These are phyloP conservation scores for Mrakia gelida DNA, from an alignment of 768 basidiomycete genomes.

Conservation along the genomic window DNA sequence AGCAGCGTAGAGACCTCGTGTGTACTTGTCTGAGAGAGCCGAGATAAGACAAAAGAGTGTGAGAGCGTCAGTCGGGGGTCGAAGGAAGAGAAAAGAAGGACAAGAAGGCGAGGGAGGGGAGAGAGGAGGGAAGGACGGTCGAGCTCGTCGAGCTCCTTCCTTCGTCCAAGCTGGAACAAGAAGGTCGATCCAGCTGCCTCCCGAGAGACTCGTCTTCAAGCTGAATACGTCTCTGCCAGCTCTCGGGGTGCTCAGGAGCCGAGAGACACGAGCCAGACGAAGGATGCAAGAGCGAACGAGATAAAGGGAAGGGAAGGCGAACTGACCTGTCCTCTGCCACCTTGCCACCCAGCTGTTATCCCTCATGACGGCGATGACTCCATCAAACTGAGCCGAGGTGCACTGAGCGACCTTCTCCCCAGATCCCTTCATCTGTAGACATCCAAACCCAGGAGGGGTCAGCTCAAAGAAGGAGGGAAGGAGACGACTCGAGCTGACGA, in stretches of 20 bases:
- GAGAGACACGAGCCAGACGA: background rate
- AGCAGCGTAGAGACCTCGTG: constrained; percentile 87
- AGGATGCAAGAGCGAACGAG: constrained; percentile 3
- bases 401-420: constrained; percentile 76
- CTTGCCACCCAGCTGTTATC: constrained; percentile 90
- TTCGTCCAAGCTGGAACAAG: background rate
- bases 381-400: constrained; percentile 90
- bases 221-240: too few species aligned
- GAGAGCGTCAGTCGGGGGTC: background rate
- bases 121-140: background rate
- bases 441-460: background rate
- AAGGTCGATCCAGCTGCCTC: too few species aligned
- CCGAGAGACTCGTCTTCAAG: too few species aligned
- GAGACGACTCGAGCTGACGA: background rate
- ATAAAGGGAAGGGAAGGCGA: constrained; percentile 5
- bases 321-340: constrained; percentile 89
- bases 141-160: background rate
- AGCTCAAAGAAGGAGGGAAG: background rate
- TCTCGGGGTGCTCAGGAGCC: background rate
- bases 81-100: background rate
- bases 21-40: constrained; percentile 69
- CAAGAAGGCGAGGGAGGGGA: background rate
- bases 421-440: constrained; percentile 73
- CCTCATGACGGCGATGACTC: constrained; percentile 80
- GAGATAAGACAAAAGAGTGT: constrained; percentile 17